Conservation (phyloP, 2,329 filamentous ascomycete species). For the Aspergillus sp. region DNA sequence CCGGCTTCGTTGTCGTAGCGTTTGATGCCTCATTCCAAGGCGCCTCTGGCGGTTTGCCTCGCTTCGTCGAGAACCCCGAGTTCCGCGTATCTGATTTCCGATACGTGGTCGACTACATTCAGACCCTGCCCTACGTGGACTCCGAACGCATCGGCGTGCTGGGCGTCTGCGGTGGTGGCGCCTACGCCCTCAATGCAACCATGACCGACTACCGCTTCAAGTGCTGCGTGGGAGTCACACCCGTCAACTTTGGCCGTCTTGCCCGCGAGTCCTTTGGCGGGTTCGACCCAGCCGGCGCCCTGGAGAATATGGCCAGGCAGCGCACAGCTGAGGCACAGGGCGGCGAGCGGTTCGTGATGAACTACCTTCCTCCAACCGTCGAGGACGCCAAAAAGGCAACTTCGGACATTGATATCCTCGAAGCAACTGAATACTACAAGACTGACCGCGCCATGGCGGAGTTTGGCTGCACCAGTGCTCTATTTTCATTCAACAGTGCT, state of each 20-base stretch:
- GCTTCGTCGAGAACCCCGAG: constrained; percentile 24
- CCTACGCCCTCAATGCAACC: constrained; percentile 19
- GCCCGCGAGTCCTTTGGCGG: constrained; percentile 16
- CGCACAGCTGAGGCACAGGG: constrained; percentile 19
- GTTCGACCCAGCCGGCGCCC: constrained; percentile 7
- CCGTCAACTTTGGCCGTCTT: constrained; percentile 19
- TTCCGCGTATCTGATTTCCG: constrained; percentile 24
- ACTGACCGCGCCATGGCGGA: no score
- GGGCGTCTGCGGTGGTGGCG: constrained; percentile 25
- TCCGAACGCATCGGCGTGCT: constrained; percentile 22
- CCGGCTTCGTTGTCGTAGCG: constrained; percentile 15
- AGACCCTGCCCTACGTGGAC: constrained; percentile 21
- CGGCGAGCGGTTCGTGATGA: constrained; percentile 15
- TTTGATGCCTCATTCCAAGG: constrained; percentile 27
- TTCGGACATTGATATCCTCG: constrained; percentile 11
- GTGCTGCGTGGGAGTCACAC: constrained; percentile 17
- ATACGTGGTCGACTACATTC: constrained; percentile 23
- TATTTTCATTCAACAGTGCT: no score
- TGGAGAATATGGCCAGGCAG: constrained; percentile 19
- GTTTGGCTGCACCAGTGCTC: no score
- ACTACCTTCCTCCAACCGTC: constrained; percentile 14
- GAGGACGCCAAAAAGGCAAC: constrained; percentile 9
- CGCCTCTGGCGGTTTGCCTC: constrained; percentile 21
- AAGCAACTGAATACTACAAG: no score
- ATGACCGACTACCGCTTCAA: constrained; percentile 25